Conservation (phyloP, 306 rosid species). For the Trichosanthes truncata region DNA sequence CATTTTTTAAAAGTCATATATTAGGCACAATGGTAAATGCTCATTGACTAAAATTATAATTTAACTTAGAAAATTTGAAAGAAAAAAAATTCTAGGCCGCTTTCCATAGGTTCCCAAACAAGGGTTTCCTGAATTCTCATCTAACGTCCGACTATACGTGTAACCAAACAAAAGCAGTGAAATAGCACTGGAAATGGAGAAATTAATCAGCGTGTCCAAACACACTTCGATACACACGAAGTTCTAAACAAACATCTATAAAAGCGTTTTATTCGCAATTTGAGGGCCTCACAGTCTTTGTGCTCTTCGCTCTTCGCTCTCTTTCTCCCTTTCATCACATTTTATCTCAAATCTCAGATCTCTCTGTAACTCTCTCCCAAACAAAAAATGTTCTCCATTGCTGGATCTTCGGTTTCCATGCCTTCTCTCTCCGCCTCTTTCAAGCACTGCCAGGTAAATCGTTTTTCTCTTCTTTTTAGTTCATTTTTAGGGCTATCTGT, state of each 20-base stretch:
- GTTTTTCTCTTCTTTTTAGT: not conserved
- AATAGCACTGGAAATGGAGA: not conserved
- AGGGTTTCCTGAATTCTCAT: not conserved
- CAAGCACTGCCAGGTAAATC: not conserved
- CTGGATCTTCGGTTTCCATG: conserved; percentile 8
- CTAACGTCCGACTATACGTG: not conserved
- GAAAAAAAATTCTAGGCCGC: too few relatives aligned
- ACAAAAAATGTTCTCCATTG: not conserved
- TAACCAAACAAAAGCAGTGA: not conserved
- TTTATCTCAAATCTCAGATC: conserved; percentile 9
- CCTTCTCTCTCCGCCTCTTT: not conserved
- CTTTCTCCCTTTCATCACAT: not conserved
- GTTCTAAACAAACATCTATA: conserved; percentile 4
- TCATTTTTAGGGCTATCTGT: not conserved
- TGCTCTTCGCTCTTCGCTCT: not conserved
- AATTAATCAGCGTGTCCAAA: not conserved
- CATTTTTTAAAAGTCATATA: too few relatives aligned
- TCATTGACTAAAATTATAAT: too few relatives aligned
- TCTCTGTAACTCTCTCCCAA: not conserved
- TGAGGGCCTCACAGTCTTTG: conserved; percentile 8
- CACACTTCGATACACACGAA: conserved; percentile 8
- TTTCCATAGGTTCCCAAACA: too few relatives aligned
- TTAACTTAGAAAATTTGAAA: too few relatives aligned
- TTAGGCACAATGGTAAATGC: too few relatives aligned
- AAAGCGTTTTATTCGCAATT: not conserved